Conservation (phyloP, 345 rosid species). For the Brassica incana region DNA sequence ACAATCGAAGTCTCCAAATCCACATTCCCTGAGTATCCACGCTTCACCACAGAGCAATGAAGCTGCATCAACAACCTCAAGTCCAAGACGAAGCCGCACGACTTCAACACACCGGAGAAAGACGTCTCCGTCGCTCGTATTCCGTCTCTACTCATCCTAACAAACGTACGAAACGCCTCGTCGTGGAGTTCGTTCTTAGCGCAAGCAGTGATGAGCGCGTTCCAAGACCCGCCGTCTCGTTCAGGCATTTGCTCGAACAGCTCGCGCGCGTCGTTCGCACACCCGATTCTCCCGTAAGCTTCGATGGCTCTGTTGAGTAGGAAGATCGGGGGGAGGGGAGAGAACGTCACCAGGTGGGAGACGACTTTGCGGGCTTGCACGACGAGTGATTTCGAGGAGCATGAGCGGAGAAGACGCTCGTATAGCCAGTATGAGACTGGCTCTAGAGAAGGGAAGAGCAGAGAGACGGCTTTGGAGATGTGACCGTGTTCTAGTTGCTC, state of each 20-base stretch:
- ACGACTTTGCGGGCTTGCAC: constrained; percentile 76
- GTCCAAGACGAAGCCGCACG: constrained; percentile 52
- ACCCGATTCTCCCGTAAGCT: constrained; percentile 57
- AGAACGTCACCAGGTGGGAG: constrained; percentile 60
- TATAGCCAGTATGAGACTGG: constrained; percentile 51
- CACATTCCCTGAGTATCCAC: constrained; percentile 58
- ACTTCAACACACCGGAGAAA: constrained; percentile 54
- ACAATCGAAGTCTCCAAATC: constrained; percentile 75
- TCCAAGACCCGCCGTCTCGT: constrained; percentile 96
- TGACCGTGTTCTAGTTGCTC: constrained; percentile 44
- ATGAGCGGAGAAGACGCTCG: constrained; percentile 60
- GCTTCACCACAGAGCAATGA: constrained; percentile 59
- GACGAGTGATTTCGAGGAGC: constrained; percentile 48
- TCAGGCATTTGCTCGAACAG: constrained; percentile 84
- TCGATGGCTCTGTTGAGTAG: constrained; percentile 75
- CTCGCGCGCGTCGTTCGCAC: constrained; percentile 56
- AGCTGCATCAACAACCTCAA: constrained; percentile 53
- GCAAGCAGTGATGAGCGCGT: constrained; percentile 68
- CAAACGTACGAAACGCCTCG: constrained; percentile 51
- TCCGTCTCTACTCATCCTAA: constrained; percentile 55
- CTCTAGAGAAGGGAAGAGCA: constrained; percentile 61
- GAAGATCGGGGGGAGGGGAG: constrained; percentile 53
- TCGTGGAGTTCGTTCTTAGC: constrained; percentile 38
- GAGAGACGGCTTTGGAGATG: constrained; percentile 56
- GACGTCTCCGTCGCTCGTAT: constrained; percentile 58